Evolutionary conservation across 306 rosid species (phyloP), one percentile per base, ranked within the genome.

Genomic region (Erythrophleum fordii): DNA sequence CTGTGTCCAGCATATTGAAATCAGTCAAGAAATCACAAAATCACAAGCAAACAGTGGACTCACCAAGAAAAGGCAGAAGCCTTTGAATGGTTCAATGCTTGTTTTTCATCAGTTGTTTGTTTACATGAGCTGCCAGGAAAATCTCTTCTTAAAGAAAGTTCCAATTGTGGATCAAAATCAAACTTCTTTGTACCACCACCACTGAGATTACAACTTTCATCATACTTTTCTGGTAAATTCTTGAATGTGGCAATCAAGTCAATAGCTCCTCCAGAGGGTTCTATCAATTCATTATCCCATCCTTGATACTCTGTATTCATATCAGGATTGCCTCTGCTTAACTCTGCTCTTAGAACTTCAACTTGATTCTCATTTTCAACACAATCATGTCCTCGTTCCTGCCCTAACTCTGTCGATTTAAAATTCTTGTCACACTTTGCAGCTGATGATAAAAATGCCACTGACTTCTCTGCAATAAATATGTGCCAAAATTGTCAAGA

Each of bases 41-140:
- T 28, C 75, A 62, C 58, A 55, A 65, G 56, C 46, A 31, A 51
- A 20, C 68, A 69, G 59, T 69, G 70, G 56, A 76, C 93, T 89
- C 85, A 93, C 98, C 88, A 17, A 83, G 93, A 89, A 84, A 93
- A 91, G 12, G 98, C 95, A 62, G 98, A 91, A 20, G 87, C 91
- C 83, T 87, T 83, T 77, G 98, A 89, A 72, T 82, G 95, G 80
- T 90, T 93, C 87, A 85, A 86, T 14, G 78, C 67, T 67, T 75
- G 81, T 52, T 80, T 75, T 74, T 88, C 94, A 51, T 81, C 91
- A 46, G 59, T 62, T 52, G 79, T 55, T 78, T 85, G 80, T 52
- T 75, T 66, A 65, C 84, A 58, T 79, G 87, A 66, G 77, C 81
- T 75, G 46, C 79, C 77, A 41, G 78, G 75, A 80, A 52, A 80